Percentiles rank a stretch among this genome's conserved stretches.
Evolutionary conservation across 2,329 filamentous ascomycete genomes (phyloP).

Genomic region (Sporothrix luriei): DNA sequence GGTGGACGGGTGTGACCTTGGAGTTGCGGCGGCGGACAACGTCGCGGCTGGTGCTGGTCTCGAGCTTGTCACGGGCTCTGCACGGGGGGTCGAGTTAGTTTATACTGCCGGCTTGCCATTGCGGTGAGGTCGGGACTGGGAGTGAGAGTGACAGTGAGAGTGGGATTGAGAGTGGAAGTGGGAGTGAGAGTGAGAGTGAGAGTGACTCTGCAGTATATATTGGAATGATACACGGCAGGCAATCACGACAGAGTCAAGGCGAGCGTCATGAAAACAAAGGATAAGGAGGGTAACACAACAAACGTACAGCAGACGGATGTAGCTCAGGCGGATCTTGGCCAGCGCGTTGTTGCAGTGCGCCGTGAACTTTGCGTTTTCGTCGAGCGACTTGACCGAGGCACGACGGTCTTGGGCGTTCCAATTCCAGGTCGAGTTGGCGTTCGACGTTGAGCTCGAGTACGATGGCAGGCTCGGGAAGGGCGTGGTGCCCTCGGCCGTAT

Average conservation of each 20-base stretch:
- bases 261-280: neutral
- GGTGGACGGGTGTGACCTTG: slow-evolving; percentile 35
- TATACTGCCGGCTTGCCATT: neutral
- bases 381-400: slow-evolving; percentile 31
- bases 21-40: slow-evolving; percentile 39
- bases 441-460: neutral
- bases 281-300: neutral
- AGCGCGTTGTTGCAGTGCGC: slow-evolving; percentile 49
- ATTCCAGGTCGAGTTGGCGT: neutral
- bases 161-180: no score
- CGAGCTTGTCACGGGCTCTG: slow-evolving; percentile 36
- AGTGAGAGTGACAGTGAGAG: no score
- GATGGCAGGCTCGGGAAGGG: slow-evolving; percentile 22
- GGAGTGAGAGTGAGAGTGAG: no score
- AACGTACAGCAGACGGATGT: slow-evolving; percentile 39
- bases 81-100: neutral
- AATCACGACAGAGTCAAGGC: neutral
- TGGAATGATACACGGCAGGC: no score
- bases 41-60: slow-evolving; percentile 18
- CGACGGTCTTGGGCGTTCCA: slow-evolving; percentile 15
- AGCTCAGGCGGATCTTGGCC: slow-evolving; percentile 52
- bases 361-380: slow-evolving; percentile 43
- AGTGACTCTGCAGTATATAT: no score
- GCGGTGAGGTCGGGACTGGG: no score
- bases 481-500: slow-evolving; percentile 25